These are phyloP conservation scores for Begonia peltatifolia DNA, from an alignment of 306 rosid species.

Conservation along the genomic window DNA sequence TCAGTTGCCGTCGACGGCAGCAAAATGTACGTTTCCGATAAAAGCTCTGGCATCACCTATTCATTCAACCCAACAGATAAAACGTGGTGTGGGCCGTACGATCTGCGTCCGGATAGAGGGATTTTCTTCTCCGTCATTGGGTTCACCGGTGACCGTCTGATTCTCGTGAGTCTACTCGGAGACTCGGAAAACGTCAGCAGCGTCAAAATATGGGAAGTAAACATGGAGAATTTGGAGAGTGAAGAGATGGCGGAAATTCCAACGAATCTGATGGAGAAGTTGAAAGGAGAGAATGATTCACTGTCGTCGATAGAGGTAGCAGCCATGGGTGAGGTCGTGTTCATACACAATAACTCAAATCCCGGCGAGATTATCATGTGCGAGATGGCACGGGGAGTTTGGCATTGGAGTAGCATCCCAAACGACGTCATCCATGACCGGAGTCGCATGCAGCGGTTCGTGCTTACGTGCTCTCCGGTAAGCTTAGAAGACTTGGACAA, in stretches of 20 bases:
- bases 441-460: slow-evolving; percentile 21
- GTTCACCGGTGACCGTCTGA: slow-evolving; percentile 11
- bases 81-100: slow-evolving; percentile 47
- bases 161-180: slow-evolving; percentile 38
- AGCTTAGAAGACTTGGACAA: slow-evolving; percentile 23
- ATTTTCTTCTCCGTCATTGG: slow-evolving; percentile 20
- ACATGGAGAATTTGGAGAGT: slow-evolving; percentile 17
- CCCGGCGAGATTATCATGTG: slow-evolving; percentile 31
- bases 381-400: slow-evolving; percentile 18
- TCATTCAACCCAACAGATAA: slow-evolving; percentile 21
- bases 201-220: slow-evolving; percentile 39
- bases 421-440: slow-evolving; percentile 19
- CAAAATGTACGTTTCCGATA: slow-evolving; percentile 35
- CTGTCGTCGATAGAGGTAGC: slow-evolving; percentile 27
- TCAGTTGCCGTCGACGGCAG: slow-evolving; percentile 30
- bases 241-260: slow-evolving; percentile 55
- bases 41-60: slow-evolving; percentile 31
- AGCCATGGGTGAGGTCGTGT: slow-evolving; percentile 30
- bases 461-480: slow-evolving; percentile 35
- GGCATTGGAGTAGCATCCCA: slow-evolving; percentile 35
- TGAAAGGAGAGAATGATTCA: slow-evolving; percentile 21
- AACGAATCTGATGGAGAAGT: slow-evolving; percentile 27
- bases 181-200: slow-evolving; percentile 18
- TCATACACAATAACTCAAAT: slow-evolving; percentile 21
- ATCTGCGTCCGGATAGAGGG: slow-evolving; percentile 21